Evolutionary conservation across 2,329 filamentous ascomycete species (phyloP), one percentile per base, ranked within the genome.

Genomic region (Massarina eburnea): DNA sequence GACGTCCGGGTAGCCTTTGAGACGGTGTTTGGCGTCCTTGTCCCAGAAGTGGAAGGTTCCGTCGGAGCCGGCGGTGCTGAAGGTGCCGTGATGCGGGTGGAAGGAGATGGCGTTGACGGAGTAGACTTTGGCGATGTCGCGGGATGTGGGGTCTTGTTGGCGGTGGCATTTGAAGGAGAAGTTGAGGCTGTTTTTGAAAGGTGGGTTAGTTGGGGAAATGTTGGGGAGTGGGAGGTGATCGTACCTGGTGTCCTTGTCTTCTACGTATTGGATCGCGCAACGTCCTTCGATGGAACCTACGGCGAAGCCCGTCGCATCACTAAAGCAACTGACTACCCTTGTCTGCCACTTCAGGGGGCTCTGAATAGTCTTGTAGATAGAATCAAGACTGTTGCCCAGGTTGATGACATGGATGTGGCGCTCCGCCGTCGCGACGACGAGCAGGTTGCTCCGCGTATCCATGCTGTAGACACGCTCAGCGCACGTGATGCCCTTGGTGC

Each of bases 151-250:
- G 1, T 88, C 83, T 4, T 83, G 82, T 61, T 96, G 89, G 48
- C 94, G 91, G 72, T 99, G 94, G 73, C 94, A 99, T 74, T 97
- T 97, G 84, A 99, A 99, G 33, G 90, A 96, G 78, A 99, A 99
- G 77, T 99, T 97, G 64, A 86, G 88, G 54, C 70, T 72, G 38
- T 17, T 14, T 8, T 8, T 30, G n/a, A 14, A 21, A 19, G 12
- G 2, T 3, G 8, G 5, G 48, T 63, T 57, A 61, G 49, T 37
- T 27, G 20, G n/a, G 40, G 22, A 32, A 35, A 22, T 19, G 8
- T 21, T 18, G n/a, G 42, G 17, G 17, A 38, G 8, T 2, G n/a
- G 17, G 21, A 12, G 24, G 22, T 30, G 27, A 9, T 14, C 57
- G 46, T 66, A 72, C 85, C 73, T 82, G 3, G 87, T 76, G 68